A percentile compares a stretch with the other conserved stretches of the same genome.
These are phyloP conservation scores for Chrysanthemum lavandulifolium DNA, from an alignment of 129 eudicot genomes.

Conservation along the genomic window DNA sequence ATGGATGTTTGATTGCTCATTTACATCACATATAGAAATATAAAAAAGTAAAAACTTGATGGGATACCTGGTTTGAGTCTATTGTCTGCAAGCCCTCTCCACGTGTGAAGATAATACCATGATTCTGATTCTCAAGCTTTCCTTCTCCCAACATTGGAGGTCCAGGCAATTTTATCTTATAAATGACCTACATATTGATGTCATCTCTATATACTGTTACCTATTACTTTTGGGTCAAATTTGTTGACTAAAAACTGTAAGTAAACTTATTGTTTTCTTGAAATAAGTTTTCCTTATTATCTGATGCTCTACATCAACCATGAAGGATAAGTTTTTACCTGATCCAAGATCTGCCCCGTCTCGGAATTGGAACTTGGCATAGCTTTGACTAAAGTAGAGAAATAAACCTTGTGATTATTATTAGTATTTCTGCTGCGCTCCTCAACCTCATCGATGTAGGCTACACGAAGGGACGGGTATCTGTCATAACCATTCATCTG, in stretches of 20 bases:
- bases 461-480: slow-evolving; percentile 93
- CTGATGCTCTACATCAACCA: no score
- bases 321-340: slow-evolving; percentile 38
- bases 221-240: no score
- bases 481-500: no score
- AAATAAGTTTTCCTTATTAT: no score
- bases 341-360: slow-evolving; percentile 89
- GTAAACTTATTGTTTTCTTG: background rate
- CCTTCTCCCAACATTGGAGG: slow-evolving; percentile 96
- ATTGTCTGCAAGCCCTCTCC: slow-evolving; percentile 98
- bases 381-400: no score
- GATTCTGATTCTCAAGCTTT: slow-evolving; percentile 97
- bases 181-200: slow-evolving; percentile 57
- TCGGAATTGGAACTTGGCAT: slow-evolving; percentile 41
- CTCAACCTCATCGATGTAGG: slow-evolving; percentile 95
- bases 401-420: slow-evolving; percentile 20
- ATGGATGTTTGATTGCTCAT: background rate
- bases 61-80: slow-evolving; percentile 93
- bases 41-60: background rate
- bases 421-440: slow-evolving; percentile 74
- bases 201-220: background rate
- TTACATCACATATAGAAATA: background rate
- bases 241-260: no score
- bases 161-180: slow-evolving; percentile 91
- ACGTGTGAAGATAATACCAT: slow-evolving; percentile 93